Evolutionary conservation across 106 monocot genomes (phyloP).

Genomic region (Alisma plantagoaquatica): DNA sequence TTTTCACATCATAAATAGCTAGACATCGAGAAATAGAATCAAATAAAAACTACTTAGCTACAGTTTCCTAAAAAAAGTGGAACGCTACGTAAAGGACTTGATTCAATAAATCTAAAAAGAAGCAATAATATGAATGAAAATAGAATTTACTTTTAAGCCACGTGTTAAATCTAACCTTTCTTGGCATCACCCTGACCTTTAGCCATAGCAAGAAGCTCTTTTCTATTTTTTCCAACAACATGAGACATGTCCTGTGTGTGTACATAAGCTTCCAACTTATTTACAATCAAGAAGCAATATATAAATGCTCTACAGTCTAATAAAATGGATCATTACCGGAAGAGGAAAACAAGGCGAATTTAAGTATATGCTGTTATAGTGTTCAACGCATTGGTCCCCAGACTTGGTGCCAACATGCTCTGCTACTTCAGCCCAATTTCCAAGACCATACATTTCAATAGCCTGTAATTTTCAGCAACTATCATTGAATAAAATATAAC

Average conservation of each 20-base stretch:
- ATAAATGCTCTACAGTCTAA: not conserved
- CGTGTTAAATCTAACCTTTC: slow-evolving; percentile 74
- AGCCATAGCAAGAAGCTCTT: slow-evolving; percentile 98
- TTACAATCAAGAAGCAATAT: no score
- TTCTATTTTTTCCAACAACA: slow-evolving; percentile 95
- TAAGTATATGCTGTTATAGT: slow-evolving; percentile 72
- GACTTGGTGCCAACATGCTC: slow-evolving; percentile 99
- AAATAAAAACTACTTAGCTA: no score
- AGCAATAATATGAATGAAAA: no score
- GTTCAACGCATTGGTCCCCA: slow-evolving; percentile 82
- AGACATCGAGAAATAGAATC: no score
- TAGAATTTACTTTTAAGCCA: no score
- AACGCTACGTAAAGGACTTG: no score
- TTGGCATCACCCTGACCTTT: slow-evolving; percentile 78
- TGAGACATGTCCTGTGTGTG: slow-evolving; percentile 90
- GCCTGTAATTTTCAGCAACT: no score
- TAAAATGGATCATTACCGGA: slow-evolving; percentile 51
- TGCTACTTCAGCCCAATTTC: slow-evolving; percentile 94
- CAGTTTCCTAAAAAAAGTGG: no score
- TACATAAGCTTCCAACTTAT: no score
- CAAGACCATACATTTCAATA: slow-evolving; percentile 96
- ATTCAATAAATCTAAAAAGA: no score
- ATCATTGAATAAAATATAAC: no score
- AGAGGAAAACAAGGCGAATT: slow-evolving; percentile 93
- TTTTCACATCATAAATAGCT: no score